These are phyloP conservation scores for Fusarium sp. DNA, from an alignment of 2,329 filamentous ascomycete genomes.

Conservation along the genomic window DNA sequence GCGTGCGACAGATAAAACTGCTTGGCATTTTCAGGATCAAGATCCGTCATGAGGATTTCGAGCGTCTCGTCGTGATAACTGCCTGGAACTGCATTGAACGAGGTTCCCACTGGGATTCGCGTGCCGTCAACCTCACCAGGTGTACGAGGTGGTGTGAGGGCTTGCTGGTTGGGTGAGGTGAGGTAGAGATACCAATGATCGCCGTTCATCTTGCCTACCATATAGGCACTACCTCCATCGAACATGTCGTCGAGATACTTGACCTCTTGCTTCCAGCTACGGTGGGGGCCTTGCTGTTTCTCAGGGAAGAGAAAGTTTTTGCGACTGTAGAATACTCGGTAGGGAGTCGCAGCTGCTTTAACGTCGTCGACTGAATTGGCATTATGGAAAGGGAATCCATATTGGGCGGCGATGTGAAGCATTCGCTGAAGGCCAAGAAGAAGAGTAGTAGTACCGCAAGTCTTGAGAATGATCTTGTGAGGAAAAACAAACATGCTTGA, in stretches of 20 bases:
- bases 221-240: conserved; percentile 92
- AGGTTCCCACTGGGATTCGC: conserved; percentile 67
- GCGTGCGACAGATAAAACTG: conserved; percentile 79
- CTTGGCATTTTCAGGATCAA: conserved; percentile 76
- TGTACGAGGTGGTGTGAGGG: conserved; percentile 84
- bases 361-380: conserved; percentile 75
- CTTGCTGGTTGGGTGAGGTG: conserved; percentile 83
- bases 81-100: conserved; percentile 57
- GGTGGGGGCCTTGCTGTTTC: conserved; percentile 92
- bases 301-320: conserved; percentile 99
- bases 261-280: conserved; percentile 98
- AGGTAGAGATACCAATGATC: conserved; percentile 99
- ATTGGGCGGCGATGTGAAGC: conserved; percentile 87
- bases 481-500: conserved; percentile 99
- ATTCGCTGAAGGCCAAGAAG: conserved; percentile 90
- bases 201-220: conserved; percentile 99
- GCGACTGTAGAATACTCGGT: conserved; percentile 97
- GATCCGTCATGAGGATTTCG: conserved; percentile 79
- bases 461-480: conserved; percentile 99
- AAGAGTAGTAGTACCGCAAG: conserved; percentile 95
- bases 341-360: conserved; percentile 83
- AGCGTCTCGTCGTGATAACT: conserved; percentile 79
- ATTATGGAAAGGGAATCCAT: conserved; percentile 88
- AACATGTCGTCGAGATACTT: conserved; percentile 93
- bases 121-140: conserved; percentile 66